Evolutionary conservation across 208 protist genomes (phyloP).

Genomic region (Leishmania turanica): DNA sequence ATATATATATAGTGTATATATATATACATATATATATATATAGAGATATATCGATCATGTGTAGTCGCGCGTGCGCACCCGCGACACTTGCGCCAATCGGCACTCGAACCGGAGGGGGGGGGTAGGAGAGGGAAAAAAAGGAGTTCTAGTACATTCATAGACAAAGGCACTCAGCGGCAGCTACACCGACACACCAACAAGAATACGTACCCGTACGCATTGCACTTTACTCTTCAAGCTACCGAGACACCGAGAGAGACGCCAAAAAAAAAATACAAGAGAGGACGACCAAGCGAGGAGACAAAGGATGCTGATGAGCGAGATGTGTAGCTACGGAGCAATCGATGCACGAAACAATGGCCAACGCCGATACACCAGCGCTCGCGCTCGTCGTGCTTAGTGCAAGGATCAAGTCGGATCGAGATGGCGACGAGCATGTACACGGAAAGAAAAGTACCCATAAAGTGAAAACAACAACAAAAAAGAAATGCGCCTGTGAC

Average conservation of each 20-base stretch:
- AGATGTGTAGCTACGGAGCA: background rate
- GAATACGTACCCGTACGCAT: background rate
- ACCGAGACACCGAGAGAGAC: background rate
- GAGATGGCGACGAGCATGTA: background rate
- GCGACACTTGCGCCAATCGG: background rate
- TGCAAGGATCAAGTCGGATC: background rate
- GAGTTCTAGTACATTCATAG: background rate
- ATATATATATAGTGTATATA: background rate
- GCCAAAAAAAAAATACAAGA: background rate
- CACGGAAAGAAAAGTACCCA: background rate
- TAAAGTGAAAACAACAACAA: background rate
- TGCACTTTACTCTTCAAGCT: background rate
- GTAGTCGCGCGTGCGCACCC: too few relatives aligned
- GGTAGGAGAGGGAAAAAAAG: background rate
- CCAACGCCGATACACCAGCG: background rate
- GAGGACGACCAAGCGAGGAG: background rate
- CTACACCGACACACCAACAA: background rate
- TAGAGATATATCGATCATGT: background rate
- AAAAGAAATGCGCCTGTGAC: background rate
- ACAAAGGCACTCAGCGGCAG: background rate
- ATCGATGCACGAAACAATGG: background rate
- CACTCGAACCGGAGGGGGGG: too few relatives aligned
- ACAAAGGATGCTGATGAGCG: background rate
- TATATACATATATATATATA: background rate
- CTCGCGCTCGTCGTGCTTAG: background rate